A percentile compares a stretch with the other conserved stretches of the same genome.
Conservation (phyloP, 352 stramenopile species). For the Pythium vanterpoolii region DNA sequence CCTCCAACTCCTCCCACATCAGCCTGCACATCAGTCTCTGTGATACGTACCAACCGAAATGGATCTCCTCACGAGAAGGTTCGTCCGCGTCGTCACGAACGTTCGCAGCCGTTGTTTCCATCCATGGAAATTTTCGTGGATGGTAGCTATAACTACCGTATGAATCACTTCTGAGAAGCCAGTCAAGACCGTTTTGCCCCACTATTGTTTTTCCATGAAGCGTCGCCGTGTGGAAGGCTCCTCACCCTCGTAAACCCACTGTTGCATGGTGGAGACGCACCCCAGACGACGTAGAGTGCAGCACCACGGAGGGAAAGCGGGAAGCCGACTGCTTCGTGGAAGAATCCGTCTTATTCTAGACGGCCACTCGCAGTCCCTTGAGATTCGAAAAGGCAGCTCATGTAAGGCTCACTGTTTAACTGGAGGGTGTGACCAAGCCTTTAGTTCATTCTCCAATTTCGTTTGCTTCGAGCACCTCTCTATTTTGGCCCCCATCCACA, state of each 20-base stretch:
- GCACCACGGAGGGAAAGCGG: not conserved
- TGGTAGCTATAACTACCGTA: too few relatives aligned
- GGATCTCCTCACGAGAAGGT: constrained; percentile 1
- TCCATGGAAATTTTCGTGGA: too few relatives aligned
- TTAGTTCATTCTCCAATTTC: constrained; percentile 6
- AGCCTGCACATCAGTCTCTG: not conserved
- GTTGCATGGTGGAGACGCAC: not conserved
- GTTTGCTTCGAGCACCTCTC: not conserved
- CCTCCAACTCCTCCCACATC: too few relatives aligned
- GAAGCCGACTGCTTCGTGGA: not conserved
- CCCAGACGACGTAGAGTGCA: not conserved
- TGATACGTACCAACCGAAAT: not conserved
- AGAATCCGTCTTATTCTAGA: constrained; percentile 5
- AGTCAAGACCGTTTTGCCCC: constrained; percentile 1
- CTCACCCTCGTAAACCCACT: too few relatives aligned
- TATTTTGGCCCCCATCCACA: not conserved
- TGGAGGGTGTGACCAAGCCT: too few relatives aligned
- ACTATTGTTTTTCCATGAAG: not conserved
- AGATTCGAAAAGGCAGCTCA: too few relatives aligned
- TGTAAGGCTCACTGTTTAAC: too few relatives aligned
- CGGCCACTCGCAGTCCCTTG: too few relatives aligned
- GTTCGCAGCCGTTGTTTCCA: constrained; percentile 5
- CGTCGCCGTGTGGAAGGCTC: too few relatives aligned
- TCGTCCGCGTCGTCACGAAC: not conserved
- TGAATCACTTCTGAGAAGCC: not conserved